These are phyloP conservation scores for Trichoderma harzianum DNA, from an alignment of 2,329 filamentous ascomycete species.

Conservation along the genomic window DNA sequence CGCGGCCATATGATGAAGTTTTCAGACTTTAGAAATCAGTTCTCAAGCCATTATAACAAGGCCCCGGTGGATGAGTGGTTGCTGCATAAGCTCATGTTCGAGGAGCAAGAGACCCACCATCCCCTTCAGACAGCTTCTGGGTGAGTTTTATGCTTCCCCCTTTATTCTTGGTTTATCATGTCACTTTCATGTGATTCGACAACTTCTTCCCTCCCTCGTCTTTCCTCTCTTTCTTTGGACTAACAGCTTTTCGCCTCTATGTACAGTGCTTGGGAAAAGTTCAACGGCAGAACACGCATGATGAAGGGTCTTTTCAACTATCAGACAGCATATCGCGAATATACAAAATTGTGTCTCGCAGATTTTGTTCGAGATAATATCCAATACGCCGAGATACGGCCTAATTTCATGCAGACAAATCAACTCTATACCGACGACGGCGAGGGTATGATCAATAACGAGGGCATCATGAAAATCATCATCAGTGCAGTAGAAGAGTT, in stretches of 20 bases:
- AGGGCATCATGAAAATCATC: conserved; percentile 59
- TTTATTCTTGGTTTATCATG: not conserved
- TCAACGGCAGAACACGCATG: conserved; percentile 66
- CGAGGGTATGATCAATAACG: conserved; percentile 48
- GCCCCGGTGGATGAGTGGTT: conserved; percentile 49
- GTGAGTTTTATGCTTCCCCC: conserved; percentile 38
- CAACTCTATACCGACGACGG: conserved; percentile 59
- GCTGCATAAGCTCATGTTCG: conserved; percentile 58
- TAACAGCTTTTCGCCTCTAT: not conserved
- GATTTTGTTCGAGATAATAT: conserved; percentile 63
- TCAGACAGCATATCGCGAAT: conserved; percentile 57
- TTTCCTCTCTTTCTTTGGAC: not conserved
- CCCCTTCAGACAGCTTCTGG: conserved; percentile 49
- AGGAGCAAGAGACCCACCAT: conserved; percentile 57
- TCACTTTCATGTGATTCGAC: not conserved
- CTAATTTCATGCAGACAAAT: conserved; percentile 64
- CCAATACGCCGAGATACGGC: conserved; percentile 68
- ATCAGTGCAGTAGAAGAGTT: conserved; percentile 53
- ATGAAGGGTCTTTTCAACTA: conserved; percentile 73
- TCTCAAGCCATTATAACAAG: conserved; percentile 27
- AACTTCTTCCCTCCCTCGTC: not conserved
- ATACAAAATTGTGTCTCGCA: conserved; percentile 57
- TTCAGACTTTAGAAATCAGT: conserved; percentile 38
- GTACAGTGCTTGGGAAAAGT: conserved; percentile 54
- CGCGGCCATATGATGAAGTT: conserved; percentile 45